Percentiles rank a stretch among this genome's conserved stretches.
Conservation (phyloP, 2,329 filamentous ascomycete genomes). For the Epichloe gansuensis region DNA sequence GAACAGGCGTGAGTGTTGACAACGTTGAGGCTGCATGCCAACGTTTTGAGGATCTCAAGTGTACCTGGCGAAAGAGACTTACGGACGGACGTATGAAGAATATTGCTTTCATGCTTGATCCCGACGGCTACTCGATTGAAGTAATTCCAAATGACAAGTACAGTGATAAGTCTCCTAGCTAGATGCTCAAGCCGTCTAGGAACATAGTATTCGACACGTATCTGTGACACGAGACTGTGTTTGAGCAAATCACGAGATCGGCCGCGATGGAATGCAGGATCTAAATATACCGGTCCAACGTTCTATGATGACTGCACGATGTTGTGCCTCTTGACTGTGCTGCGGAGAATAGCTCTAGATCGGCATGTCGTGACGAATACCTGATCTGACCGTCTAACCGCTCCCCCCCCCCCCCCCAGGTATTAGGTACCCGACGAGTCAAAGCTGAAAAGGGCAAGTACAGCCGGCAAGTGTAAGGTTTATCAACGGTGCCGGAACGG, state of each 20-base stretch:
- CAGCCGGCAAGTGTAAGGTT: no score
- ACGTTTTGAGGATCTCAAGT: constrained; percentile 68
- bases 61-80: constrained; percentile 89
- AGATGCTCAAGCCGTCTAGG: neutral
- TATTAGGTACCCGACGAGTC: no score
- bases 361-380: no score
- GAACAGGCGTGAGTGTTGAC: constrained; percentile 65
- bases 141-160: constrained; percentile 59
- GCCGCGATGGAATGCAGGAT: neutral
- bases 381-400: no score
- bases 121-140: constrained; percentile 76
- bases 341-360: no score
- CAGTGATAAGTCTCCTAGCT: constrained; percentile 5
- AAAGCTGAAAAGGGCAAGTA: no score
- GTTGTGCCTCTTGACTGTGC: no score
- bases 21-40: constrained; percentile 78
- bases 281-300: no score
- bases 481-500: no score
- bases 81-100: constrained; percentile 90
- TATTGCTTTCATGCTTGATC: constrained; percentile 81
- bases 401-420: no score
- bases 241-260: neutral
- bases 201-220: neutral
- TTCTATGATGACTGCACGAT: neutral
- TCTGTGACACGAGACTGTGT: neutral